Base-by-base conservation (phyloP, 768 basidiomycete genomes). In the Dendrothele bispora region DNA sequence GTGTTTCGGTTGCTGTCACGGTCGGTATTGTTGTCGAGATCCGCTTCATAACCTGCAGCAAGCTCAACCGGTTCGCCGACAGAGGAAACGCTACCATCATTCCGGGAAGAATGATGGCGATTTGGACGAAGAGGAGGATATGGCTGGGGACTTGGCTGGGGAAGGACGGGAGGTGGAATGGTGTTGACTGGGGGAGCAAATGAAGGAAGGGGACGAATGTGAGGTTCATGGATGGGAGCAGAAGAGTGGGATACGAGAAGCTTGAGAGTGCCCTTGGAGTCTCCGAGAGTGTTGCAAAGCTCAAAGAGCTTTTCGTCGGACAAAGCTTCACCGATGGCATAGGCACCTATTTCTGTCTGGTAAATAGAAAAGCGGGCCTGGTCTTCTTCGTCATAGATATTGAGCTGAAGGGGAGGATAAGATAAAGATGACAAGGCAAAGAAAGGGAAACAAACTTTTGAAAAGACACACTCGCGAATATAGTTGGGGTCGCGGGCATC, bases 261-360 rank as follows among this genome's bases (percentile, higher is more conserved):
- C 65, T 94, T 94, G 59, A 95, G 82, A 18, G 82, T 79, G 14
- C 91, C 91, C 59, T 77, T 85, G 22, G 78, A 70, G 64, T 97
- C 93, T 29, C 88, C 91, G 7, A 78, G 68, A 34, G 83, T 74
- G 46, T 74, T 72, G 63, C 91, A 92, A 28, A 94, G 74, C 15
- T 79, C 74, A 57, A 88, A 78, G 5, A 98, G 70, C 51, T 72
- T 73, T 24, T 91, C 85, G 51, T 87, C 81, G 11, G 78, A 68
- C 26, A 97, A 67, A 6, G 92, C 81, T 12, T 84, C 83, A 4
- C 89, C 83, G 36, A 87, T 78, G 15, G 87, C 86, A 54, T 75
- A 86, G 22, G 80, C 78, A 49, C 88, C 90, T 57, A 97, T 86
- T 65, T 91, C 88, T 1, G 93, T 95, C 51, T 84, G 86, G 71